Base-by-base conservation (phyloP, 192 early-diverging fungal species). In the Geranomyces variabilis region DNA sequence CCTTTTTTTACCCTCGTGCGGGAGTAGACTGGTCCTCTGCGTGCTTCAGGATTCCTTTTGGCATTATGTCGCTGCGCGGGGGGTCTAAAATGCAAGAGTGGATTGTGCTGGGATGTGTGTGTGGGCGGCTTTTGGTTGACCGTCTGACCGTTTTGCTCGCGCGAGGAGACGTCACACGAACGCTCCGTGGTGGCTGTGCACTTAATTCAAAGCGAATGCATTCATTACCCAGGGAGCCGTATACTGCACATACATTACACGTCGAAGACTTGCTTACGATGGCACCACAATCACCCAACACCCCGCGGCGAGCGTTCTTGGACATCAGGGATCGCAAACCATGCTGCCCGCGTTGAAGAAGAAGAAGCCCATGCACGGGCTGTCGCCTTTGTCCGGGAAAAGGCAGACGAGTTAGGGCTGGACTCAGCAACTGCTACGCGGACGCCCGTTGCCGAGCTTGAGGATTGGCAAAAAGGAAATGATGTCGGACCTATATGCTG, bases 301-400 rank as follows among this genome's bases (percentile, higher is more conserved):
- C 29, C 17, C 58, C 58, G 15, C 17, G 21, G 15, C 22, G 58
- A 33, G 58, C 58, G 8, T 74, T 66, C 57, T 55, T 74, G 30
- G 71, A 74, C 43, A 29, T 74, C 43, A 29, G 57, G n/a, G 1
- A 74, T 74, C 10, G 71, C 63, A 12, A 53, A 74, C 44, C 59
- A 46, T 26, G 36, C 47, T 15, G 48, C 33, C 4, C 63, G 57
- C 10, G 71, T 30, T 17, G 63, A 28, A 26, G 31, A 41, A 13
- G 15, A 45, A 22, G 64, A 57, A 14, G 71, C 71, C 4, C 55
- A 66, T 33, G n/a, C 14, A 10, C 48, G 63, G 19, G 48, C 63
- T 19, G 26, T 28, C 6, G 15, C 2, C 19, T 74, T 74, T 44
- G 33, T 67, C 19, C 33, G 14, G 49, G 34, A 24, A 15, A 31